Conservation (phyloP, 768 basidiomycete species). For the Fomitopsis pulvina region DNA sequence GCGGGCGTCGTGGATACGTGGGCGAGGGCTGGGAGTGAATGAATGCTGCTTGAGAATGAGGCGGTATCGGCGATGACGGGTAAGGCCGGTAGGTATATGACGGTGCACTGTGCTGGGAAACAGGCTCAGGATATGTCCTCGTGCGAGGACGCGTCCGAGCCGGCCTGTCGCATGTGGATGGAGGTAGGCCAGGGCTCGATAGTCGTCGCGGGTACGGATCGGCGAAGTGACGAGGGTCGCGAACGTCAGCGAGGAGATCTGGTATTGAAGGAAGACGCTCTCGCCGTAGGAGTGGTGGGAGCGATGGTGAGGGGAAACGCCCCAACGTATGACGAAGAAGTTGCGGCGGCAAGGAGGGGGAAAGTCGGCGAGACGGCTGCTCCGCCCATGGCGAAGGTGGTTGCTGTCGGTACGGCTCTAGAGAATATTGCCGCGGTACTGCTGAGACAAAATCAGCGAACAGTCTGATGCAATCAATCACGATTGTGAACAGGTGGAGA, state of each 20-base stretch:
- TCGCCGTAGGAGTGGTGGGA: slow-evolving; percentile 7
- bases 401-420: neutral
- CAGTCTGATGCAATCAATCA: neutral
- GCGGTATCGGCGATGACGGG: neutral
- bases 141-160: slow-evolving; percentile 10
- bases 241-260: neutral
- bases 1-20: slow-evolving; percentile 29
- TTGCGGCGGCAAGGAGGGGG: neutral
- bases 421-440: neutral
- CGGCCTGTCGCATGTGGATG: slow-evolving; percentile 13
- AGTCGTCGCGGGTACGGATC: slow-evolving; percentile 10
- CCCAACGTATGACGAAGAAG: neutral
- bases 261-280: slow-evolving; percentile 1
- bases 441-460: neutral
- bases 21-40: slow-evolving; percentile 4
- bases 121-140: slow-evolving; percentile 4
- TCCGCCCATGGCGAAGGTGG: neutral
- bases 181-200: slow-evolving; percentile 8
- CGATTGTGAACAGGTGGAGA: neutral
- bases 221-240: neutral
- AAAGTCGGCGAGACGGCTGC: neutral
- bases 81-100: neutral
- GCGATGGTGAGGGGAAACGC: slow-evolving; percentile 8
- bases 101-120: neutral
- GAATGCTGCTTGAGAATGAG: neutral